A percentile compares a stretch with the other conserved stretches of the same genome.
phyloP scores from a whole-genome alignment of 1,284 basidiomycete genomes.

The Coniferiporia weirii region DNA sequence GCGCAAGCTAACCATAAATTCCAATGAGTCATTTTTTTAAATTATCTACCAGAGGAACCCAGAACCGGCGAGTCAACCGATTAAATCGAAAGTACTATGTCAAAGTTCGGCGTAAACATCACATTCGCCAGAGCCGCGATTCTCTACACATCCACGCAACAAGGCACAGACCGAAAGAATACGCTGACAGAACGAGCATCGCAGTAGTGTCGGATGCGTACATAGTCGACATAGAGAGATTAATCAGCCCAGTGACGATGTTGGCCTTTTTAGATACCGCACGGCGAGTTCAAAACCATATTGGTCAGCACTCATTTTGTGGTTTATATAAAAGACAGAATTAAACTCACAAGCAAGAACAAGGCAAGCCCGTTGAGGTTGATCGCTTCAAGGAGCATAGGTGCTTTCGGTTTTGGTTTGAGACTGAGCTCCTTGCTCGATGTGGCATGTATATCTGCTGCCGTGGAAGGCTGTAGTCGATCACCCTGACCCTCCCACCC shows the following conservation, averaged over 20 bases:
- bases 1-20: too few relatives aligned
- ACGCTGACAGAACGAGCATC: constrained; percentile 60
- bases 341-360: constrained; percentile 71
- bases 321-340: not conserved
- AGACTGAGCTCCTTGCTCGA: constrained; percentile 15
- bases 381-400: constrained; percentile 70
- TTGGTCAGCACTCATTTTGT: not conserved
- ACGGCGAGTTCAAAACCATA: not conserved
- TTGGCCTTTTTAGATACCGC: constrained; percentile 59
- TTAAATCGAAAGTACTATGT: not conserved
- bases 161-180: constrained; percentile 54
- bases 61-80: too few relatives aligned
- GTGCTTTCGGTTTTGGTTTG: constrained; percentile 31
- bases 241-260: constrained; percentile 80
- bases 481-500: constrained; percentile 32
- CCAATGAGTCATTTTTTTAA: too few relatives aligned
- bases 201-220: constrained; percentile 57
- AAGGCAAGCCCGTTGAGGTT: constrained; percentile 78
- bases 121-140: constrained; percentile 28
- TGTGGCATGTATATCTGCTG: constrained; percentile 16
- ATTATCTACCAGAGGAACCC: too few relatives aligned
- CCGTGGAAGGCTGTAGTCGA: constrained; percentile 7
- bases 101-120: not conserved
- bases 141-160: constrained; percentile 53
- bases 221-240: constrained; percentile 81